Percentiles rank a stretch among this genome's conserved stretches.
These are phyloP conservation scores for Russula brevipes DNA, from an alignment of 768 basidiomycete species.

Conservation along the genomic window DNA sequence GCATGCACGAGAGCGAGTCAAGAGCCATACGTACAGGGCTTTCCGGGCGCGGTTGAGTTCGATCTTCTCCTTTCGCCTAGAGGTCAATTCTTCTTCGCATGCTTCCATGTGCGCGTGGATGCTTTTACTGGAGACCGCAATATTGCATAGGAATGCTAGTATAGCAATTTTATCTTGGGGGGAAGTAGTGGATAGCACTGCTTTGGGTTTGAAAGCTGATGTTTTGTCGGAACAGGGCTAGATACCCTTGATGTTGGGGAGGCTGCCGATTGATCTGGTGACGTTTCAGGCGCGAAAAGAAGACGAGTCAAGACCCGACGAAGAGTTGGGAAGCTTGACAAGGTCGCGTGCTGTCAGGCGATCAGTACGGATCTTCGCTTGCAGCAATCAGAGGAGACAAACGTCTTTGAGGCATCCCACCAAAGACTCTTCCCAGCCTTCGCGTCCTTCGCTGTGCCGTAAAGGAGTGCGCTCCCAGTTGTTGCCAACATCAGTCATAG, in stretches of 20 bases:
- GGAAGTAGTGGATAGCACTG: slow-evolving; percentile 72
- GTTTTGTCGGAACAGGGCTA: slow-evolving; percentile 39
- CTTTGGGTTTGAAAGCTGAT: slow-evolving; percentile 47
- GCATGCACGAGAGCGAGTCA: slow-evolving; percentile 7
- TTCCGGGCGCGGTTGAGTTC: slow-evolving; percentile 90
- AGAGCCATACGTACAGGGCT: slow-evolving; percentile 59
- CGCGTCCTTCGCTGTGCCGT: slow-evolving; percentile 64
- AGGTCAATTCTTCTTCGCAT: slow-evolving; percentile 85
- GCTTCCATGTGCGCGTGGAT: slow-evolving; percentile 87
- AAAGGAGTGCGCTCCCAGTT: slow-evolving; percentile 81
- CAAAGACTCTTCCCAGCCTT: slow-evolving; percentile 89
- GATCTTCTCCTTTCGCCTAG: slow-evolving; percentile 90
- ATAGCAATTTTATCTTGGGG: slow-evolving; percentile 78
- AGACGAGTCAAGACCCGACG: slow-evolving; percentile 66
- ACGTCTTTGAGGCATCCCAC: slow-evolving; percentile 88
- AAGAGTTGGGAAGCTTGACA: slow-evolving; percentile 65
- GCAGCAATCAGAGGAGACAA: slow-evolving; percentile 34
- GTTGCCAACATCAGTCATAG: slow-evolving; percentile 77
- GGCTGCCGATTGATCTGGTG: slow-evolving; percentile 40
- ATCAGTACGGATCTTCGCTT: neutral
- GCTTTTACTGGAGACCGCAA: slow-evolving; percentile 85
- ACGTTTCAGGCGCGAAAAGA: slow-evolving; percentile 59
- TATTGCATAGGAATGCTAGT: slow-evolving; percentile 81
- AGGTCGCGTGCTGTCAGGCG: slow-evolving; percentile 59
- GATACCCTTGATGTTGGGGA: slow-evolving; percentile 44